These are phyloP conservation scores for Byssothecium circinans DNA, from an alignment of 2,329 filamentous ascomycete genomes.

Conservation along the genomic window DNA sequence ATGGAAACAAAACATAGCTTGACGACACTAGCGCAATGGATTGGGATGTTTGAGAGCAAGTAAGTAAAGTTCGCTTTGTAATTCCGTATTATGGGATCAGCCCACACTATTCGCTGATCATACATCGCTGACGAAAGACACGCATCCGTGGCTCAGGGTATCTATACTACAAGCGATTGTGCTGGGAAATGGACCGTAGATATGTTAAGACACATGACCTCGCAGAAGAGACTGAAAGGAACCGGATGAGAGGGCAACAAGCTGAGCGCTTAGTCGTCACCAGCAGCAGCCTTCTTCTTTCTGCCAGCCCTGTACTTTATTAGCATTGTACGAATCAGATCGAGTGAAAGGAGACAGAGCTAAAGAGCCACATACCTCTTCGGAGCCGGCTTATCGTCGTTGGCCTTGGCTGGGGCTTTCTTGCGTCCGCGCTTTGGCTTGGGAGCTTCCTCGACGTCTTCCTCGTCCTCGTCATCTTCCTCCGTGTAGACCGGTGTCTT, in stretches of 20 bases:
- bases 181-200: not conserved
- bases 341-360: not conserved
- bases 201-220: no score
- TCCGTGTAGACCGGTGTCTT: no score
- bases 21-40: no score
- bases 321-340: constrained; percentile 4
- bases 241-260: not conserved
- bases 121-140: not conserved
- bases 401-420: constrained; percentile 16
- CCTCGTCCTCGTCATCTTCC: constrained; percentile 13
- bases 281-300: constrained; percentile 27
- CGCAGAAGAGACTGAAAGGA: no score
- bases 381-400: constrained; percentile 22
- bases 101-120: not conserved
- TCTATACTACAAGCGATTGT: not conserved
- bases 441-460: constrained; percentile 18
- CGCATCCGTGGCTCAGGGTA: not conserved
- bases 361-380: constrained; percentile 27
- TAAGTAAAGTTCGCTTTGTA: no score
- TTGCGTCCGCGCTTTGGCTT: constrained; percentile 28
- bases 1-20: no score
- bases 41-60: no score
- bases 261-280: constrained; percentile 18
- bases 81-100: no score
- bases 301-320: constrained; percentile 19